These are phyloP conservation scores for Irpex sp. DNA, from an alignment of 1,284 basidiomycete species.

Conservation along the genomic window DNA sequence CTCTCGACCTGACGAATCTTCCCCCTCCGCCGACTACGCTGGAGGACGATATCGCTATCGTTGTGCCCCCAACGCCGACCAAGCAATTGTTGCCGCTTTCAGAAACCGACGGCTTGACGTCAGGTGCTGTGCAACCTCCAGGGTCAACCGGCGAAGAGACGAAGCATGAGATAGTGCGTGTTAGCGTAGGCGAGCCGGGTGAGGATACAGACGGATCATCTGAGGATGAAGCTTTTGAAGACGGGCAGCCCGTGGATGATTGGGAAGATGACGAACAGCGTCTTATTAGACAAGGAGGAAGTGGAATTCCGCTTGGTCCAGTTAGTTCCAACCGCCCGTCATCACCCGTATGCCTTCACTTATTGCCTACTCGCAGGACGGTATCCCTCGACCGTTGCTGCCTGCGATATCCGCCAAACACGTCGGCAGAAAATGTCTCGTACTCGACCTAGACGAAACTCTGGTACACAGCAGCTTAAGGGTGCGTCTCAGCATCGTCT, in stretches of 20 bases:
- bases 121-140: conserved; percentile 67
- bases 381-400: conserved; percentile 79
- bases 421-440: conserved; percentile 85
- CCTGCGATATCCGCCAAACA: conserved; percentile 75
- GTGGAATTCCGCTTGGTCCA: conserved; percentile 78
- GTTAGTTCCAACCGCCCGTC: conserved; percentile 38
- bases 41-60: conserved; percentile 30
- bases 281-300: conserved; percentile 77
- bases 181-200: conserved; percentile 29
- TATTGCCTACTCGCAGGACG: conserved; percentile 53
- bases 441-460: conserved; percentile 95
- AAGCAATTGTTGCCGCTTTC: conserved; percentile 33
- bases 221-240: conserved; percentile 48
- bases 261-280: conserved; percentile 77
- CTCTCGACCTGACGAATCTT: conserved; percentile 1
- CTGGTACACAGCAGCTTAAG: conserved; percentile 93
- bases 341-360: conserved; percentile 2
- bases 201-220: conserved; percentile 41
- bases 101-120: conserved; percentile 65
- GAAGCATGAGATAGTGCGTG: conserved; percentile 28
- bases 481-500: conserved; percentile 37
- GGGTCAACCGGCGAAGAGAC: conserved; percentile 57
- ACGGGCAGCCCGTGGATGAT: conserved; percentile 39
- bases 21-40: neutral
- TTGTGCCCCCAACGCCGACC: conserved; percentile 56